phyloP scores from a whole-genome alignment of 2,329 filamentous ascomycete genomes.

The Aspergillus costaricaensis region DNA sequence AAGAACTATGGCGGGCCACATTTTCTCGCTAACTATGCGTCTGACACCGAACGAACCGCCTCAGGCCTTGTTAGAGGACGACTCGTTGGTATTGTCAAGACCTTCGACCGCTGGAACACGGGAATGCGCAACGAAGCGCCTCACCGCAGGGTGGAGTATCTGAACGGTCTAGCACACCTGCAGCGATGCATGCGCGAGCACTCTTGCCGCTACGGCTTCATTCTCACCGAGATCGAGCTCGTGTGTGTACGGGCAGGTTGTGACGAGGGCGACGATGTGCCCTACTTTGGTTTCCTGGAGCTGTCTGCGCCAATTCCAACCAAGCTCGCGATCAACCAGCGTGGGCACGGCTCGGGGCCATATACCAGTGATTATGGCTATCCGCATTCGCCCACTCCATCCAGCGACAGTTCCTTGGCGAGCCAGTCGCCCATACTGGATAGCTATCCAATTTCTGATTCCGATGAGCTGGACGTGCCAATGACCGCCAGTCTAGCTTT shows the following conservation, averaged over 20 bases:
- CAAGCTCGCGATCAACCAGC: constrained; percentile 41
- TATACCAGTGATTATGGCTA: constrained; percentile 19
- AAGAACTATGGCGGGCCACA: constrained; percentile 51
- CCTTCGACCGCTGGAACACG: constrained; percentile 92
- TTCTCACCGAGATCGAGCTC: constrained; percentile 93
- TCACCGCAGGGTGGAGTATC: constrained; percentile 83
- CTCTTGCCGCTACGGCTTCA: constrained; percentile 90
- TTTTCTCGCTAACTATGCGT: constrained; percentile 57
- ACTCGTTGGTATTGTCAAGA: constrained; percentile 82
- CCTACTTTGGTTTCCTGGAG: constrained; percentile 88
- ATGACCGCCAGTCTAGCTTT: constrained; percentile 63
- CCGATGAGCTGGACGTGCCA: constrained; percentile 30
- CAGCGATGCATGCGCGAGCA: constrained; percentile 94
- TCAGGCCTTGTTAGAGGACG: constrained; percentile 59
- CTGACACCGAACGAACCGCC: constrained; percentile 51
- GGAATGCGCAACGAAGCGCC: constrained; percentile 86
- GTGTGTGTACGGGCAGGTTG: constrained; percentile 81
- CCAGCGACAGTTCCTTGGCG: constrained; percentile 31
- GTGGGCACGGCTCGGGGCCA: background rate
- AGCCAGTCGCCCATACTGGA: constrained; percentile 20
- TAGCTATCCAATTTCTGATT: constrained; percentile 1
- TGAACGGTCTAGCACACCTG: constrained; percentile 79
- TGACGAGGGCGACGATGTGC: constrained; percentile 60
- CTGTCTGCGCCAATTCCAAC: constrained; percentile 62
- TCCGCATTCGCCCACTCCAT: constrained; percentile 33